These are phyloP conservation scores for Syzygium syzygioides DNA, from an alignment of 441 rosid species.

Conservation along the genomic window DNA sequence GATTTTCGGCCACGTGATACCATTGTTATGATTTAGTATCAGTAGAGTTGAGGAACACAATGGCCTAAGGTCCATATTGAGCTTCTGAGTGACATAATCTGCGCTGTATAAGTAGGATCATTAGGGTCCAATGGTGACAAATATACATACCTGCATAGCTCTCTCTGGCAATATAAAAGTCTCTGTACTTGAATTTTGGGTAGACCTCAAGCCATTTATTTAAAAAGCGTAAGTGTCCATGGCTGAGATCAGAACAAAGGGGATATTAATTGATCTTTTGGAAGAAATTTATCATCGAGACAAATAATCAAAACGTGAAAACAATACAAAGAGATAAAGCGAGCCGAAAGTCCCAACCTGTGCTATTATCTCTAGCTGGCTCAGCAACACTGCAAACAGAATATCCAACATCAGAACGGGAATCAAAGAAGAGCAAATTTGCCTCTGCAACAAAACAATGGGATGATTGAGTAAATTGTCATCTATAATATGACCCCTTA, in stretches of 20 bases:
- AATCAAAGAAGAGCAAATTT: not conserved
- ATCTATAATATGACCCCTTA: not conserved
- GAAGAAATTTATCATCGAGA: not conserved
- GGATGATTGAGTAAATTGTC: accelerated
- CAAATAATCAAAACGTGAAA: not conserved
- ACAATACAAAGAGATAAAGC: not conserved
- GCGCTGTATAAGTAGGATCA: accelerated
- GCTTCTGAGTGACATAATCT: not conserved
- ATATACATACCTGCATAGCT: not conserved
- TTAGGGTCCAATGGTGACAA: not conserved
- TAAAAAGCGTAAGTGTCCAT: not conserved
- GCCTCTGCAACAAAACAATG: not conserved
- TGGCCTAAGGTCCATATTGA: not conserved
- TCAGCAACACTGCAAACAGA: not conserved
- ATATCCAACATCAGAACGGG: not conserved
- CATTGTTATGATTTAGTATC: accelerated
- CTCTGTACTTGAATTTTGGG: not conserved
- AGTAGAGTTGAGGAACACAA: not conserved
- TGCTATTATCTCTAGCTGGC: not conserved
- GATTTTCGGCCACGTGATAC: accelerated
- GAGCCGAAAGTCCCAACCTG: accelerated
- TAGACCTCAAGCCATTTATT: not conserved
- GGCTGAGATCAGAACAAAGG: not conserved
- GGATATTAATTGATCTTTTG: not conserved
- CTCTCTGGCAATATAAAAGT: not conserved